A percentile compares a stretch with the other conserved stretches of the same genome.
phyloP scores from a whole-genome alignment of 2,329 filamentous ascomycete genomes.

The Xylaria sp. region DNA sequence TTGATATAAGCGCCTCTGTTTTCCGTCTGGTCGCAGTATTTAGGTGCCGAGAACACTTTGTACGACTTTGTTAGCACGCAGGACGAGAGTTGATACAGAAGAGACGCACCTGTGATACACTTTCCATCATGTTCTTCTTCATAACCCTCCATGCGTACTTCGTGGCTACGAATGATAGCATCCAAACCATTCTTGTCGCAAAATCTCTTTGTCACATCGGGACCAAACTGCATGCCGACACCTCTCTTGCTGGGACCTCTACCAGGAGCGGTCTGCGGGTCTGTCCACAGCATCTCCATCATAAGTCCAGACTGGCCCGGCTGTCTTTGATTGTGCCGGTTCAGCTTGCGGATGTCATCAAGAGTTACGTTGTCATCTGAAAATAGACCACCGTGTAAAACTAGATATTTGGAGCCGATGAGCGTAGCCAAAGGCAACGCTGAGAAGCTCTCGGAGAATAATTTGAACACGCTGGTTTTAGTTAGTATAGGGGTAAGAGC shows the following conservation, averaged over 20 bases:
- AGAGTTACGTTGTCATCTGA: conserved; percentile 92
- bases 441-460: conserved; percentile 98
- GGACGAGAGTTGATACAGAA: background rate
- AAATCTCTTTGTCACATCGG: conserved; percentile 94
- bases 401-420: conserved; percentile 89
- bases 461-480: conserved; percentile 78
- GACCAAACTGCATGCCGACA: conserved; percentile 95
- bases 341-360: conserved; percentile 92
- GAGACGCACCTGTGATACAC: conserved; percentile 83
- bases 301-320: conserved; percentile 94
- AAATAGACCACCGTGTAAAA: conserved; percentile 94
- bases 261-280: conserved; percentile 86
- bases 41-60: conserved; percentile 92
- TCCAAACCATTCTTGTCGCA: conserved; percentile 95
- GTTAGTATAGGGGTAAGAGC: conserved; percentile 36
- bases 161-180: conserved; percentile 95
- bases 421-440: conserved; percentile 91
- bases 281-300: conserved; percentile 99
- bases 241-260: conserved; percentile 95
- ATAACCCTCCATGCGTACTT: conserved; percentile 99
- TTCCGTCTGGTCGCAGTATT: conserved; percentile 96
- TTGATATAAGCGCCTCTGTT: conserved; percentile 99
- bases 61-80: conserved; percentile 49
- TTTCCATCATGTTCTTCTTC: conserved; percentile 95
- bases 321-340: conserved; percentile 90